phyloP scores from a whole-genome alignment of 148 eudicot species.

The Rhododendron vialii region DNA sequence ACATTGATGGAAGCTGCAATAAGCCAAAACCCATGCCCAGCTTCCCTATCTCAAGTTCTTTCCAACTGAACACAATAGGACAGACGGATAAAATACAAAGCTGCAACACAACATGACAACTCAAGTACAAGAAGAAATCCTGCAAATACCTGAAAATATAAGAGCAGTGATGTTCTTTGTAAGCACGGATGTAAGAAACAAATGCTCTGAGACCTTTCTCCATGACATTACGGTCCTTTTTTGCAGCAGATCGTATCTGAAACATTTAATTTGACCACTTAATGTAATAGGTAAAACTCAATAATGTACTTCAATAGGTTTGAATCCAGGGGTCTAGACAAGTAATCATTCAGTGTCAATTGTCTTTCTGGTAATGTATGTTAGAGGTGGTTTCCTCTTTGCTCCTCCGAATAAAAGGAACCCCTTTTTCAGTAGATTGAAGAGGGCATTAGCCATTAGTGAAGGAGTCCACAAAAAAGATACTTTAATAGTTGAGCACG shows the following conservation, averaged over 20 bases:
- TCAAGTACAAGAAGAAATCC: not conserved
- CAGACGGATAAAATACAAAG: not conserved
- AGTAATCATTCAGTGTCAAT: not conserved
- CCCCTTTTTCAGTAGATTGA: conserved; percentile 19
- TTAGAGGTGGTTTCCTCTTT: not conserved
- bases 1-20: conserved; percentile 75
- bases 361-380: not conserved
- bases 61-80: conserved; percentile 39
- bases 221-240: conserved; percentile 85
- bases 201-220: conserved; percentile 86
- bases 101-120: not conserved
- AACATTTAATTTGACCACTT: conserved; percentile 12
- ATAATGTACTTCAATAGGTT: not conserved
- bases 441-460: not conserved
- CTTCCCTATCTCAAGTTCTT: conserved; percentile 84
- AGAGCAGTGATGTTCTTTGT: conserved; percentile 86
- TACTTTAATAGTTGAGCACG: not conserved
- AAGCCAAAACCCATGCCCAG: conserved; percentile 93
- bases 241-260: conserved; percentile 74
- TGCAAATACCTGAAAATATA: conserved; percentile 66
- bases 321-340: not conserved
- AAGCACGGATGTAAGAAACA: conserved; percentile 84
- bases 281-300: not conserved
- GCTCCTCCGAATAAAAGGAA: not conserved
- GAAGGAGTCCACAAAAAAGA: not conserved